These are phyloP conservation scores for Eurotiales sp. DNA, from an alignment of 2,329 filamentous ascomycete species.

Conservation along the genomic window DNA sequence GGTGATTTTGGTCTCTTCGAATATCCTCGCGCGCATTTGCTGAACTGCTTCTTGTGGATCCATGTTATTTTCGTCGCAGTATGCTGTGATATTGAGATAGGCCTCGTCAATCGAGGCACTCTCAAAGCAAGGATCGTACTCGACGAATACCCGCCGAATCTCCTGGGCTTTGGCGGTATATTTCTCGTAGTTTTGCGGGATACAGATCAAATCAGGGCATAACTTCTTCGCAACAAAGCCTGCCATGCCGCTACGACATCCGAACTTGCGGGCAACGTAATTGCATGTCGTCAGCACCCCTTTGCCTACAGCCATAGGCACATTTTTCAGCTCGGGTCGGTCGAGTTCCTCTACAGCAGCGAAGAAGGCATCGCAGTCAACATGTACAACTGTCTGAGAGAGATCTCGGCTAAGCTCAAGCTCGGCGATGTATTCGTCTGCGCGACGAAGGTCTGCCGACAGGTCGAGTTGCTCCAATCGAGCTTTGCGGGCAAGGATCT, in stretches of 20 bases:
- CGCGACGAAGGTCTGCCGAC: constrained; percentile 66
- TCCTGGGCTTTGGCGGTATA: constrained; percentile 88
- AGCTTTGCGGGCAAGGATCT: constrained; percentile 70
- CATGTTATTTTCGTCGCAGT: constrained; percentile 67
- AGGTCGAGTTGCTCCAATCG: constrained; percentile 74
- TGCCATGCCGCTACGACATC: constrained; percentile 92
- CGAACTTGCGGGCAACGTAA: constrained; percentile 84
- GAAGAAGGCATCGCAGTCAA: constrained; percentile 98
- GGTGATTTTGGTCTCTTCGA: constrained; percentile 73
- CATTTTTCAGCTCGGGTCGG: constrained; percentile 74
- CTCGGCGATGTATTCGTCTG: constrained; percentile 75
- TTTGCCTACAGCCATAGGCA: constrained; percentile 87
- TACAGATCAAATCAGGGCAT: constrained; percentile 76
- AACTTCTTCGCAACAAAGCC: constrained; percentile 92
- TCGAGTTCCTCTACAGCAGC: constrained; percentile 87
- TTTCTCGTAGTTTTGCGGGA: constrained; percentile 85
- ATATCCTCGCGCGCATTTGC: constrained; percentile 72
- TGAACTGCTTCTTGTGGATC: constrained; percentile 69
- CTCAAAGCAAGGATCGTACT: constrained; percentile 90
- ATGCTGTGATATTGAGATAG: constrained; percentile 89
- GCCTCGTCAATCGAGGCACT: constrained; percentile 95
- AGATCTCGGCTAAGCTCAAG: constrained; percentile 77
- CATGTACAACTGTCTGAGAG: constrained; percentile 79
- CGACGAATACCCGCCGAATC: constrained; percentile 72
- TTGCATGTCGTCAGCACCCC: constrained; percentile 72